phyloP scores from a whole-genome alignment of 495 filamentous ascomycete species.

The Venustampulla echinocandica region DNA sequence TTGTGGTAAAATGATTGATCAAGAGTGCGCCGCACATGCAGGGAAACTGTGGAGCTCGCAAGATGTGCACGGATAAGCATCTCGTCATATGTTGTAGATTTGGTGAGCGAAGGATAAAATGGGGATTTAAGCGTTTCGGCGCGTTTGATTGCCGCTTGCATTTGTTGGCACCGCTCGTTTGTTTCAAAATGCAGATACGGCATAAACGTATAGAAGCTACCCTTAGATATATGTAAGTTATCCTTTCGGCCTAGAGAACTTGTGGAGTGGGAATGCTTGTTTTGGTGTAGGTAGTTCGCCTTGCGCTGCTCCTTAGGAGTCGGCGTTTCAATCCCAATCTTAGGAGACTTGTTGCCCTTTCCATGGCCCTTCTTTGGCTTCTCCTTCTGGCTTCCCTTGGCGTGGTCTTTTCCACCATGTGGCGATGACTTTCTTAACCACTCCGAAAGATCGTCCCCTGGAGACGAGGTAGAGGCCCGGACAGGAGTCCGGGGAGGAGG shows the following conservation, averaged over 20 bases:
- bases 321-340: conserved; percentile 9
- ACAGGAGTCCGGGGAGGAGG: conserved; percentile 7
- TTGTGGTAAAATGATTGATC: conserved; percentile 68
- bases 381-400: conserved; percentile 26
- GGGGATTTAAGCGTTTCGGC: conserved; percentile 25
- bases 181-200: conserved; percentile 64
- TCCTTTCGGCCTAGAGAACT: conserved; percentile 7
- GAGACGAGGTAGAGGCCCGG: conserved; percentile 3
- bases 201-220: conserved; percentile 36
- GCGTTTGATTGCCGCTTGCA: conserved; percentile 50
- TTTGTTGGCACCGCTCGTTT: conserved; percentile 43
- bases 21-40: conserved; percentile 60
- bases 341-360: conserved; percentile 31
- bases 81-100: conserved; percentile 42
- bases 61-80: conserved; percentile 58
- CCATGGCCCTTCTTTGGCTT: conserved; percentile 28
- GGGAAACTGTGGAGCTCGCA: conserved; percentile 39
- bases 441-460: conserved; percentile 10
- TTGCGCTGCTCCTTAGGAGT: conserved; percentile 8
- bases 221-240: neutral
- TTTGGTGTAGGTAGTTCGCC: conserved; percentile 3
- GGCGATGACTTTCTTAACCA: conserved; percentile 3
- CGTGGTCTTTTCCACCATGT: conserved; percentile 26
- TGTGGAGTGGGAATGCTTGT: neutral
- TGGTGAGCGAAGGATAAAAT: conserved; percentile 21